phyloP scores from a whole-genome alignment of 371 early-diverging fungal species.

The Mortierella sp. region DNA sequence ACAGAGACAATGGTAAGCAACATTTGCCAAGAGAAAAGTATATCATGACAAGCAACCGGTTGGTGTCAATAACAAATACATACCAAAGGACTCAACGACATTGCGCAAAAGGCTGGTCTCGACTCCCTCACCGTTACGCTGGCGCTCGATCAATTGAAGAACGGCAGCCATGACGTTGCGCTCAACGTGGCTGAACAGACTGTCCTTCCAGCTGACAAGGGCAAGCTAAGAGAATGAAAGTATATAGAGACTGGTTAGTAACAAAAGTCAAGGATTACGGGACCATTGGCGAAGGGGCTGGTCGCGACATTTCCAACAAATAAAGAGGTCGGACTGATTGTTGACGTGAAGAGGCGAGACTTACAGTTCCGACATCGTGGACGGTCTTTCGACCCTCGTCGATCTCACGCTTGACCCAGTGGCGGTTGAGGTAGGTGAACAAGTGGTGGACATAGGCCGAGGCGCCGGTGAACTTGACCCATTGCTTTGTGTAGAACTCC shows the following conservation, averaged over 20 bases:
- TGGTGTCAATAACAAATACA: neutral
- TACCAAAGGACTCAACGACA: slow-evolving; percentile 93
- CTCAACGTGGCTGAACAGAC: slow-evolving; percentile 85
- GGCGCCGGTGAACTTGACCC: slow-evolving; percentile 90
- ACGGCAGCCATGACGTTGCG: slow-evolving; percentile 86
- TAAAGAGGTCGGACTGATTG: too few species aligned
- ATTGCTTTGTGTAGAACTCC: slow-evolving; percentile 89
- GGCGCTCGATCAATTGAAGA: slow-evolving; percentile 84
- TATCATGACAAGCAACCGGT: neutral
- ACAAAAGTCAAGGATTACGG: neutral
- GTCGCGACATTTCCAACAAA: too few species aligned
- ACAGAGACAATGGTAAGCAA: neutral
- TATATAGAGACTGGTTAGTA: neutral
- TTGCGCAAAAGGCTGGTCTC: slow-evolving; percentile 88
- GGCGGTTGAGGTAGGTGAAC: slow-evolving; percentile 95
- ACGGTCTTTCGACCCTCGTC: slow-evolving; percentile 92
- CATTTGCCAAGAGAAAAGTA: neutral
- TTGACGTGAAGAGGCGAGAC: slow-evolving; percentile 54
- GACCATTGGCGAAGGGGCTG: too few species aligned
- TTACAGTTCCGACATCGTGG: slow-evolving; percentile 95
- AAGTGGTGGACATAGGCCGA: slow-evolving; percentile 89
- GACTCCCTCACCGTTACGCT: slow-evolving; percentile 92
- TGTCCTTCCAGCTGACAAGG: slow-evolving; percentile 90
- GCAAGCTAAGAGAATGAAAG: slow-evolving; percentile 68
- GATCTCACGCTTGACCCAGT: slow-evolving; percentile 96